Evolutionary conservation across 164 flowering plant genomes (phyloP).

Genomic region (Berberis vulgaris): DNA sequence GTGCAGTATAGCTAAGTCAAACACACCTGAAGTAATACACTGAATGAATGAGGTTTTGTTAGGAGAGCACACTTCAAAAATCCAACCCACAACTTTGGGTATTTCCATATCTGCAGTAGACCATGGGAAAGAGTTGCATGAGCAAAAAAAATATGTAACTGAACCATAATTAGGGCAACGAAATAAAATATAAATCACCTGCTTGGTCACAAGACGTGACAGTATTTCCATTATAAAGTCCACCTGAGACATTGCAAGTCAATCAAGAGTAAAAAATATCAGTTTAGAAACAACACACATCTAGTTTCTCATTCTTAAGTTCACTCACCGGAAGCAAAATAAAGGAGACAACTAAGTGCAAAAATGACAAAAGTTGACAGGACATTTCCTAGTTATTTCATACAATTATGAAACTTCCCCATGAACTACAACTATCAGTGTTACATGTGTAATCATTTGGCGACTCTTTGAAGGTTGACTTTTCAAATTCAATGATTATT

Average conservation of each 20-base stretch:
- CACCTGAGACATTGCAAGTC: constrained; percentile 38
- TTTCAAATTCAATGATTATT: no score
- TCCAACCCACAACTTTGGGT: constrained; percentile 96
- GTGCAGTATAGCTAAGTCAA: neutral
- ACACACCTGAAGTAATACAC: constrained; percentile 83
- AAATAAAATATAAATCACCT: constrained; percentile 35
- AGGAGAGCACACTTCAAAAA: constrained; percentile 81
- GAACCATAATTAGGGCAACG: constrained; percentile 2
- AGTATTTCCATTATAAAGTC: constrained; percentile 91
- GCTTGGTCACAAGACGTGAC: constrained; percentile 88
- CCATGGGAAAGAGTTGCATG: constrained; percentile 1
- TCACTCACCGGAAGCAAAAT: neutral
- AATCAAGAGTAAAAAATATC: neutral
- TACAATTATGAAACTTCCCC: no score
- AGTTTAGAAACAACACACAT: no score
- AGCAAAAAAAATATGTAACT: constrained; percentile 1
- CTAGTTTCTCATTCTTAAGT: no score
- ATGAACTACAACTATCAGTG: neutral
- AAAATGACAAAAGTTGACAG: neutral
- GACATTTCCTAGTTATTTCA: no score
- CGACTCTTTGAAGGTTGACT: no score
- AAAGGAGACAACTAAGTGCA: neutral
- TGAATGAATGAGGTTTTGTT: constrained; percentile 86
- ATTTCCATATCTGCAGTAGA: constrained; percentile 86
- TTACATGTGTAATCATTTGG: no score